Conservation (phyloP, 345 rosid species). For the Crucihimalaya himalaica region DNA sequence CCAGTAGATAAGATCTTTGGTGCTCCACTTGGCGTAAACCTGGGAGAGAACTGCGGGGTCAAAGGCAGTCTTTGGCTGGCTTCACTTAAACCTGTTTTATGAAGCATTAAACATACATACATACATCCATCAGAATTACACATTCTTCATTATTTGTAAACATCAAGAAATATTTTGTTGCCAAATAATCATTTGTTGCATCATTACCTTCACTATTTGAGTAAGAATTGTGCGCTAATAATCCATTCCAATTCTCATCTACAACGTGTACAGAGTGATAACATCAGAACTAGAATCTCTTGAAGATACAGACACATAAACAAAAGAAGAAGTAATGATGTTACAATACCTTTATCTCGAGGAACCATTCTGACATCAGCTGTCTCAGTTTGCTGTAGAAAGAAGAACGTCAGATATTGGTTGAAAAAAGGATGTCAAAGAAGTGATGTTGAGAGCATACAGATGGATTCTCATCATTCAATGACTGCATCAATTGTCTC, state of each 20-base stretch:
- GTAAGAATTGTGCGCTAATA: constrained; percentile 40
- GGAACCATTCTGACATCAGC: constrained; percentile 69
- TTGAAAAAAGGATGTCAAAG: background rate
- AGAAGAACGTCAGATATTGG: background rate
- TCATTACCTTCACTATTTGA: constrained; percentile 59
- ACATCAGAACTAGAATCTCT: background rate
- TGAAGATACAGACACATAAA: background rate
- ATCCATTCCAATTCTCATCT: constrained; percentile 61
- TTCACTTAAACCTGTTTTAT: constrained; percentile 47
- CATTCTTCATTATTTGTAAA: background rate
- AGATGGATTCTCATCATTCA: constrained; percentile 68
- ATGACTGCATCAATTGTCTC: constrained; percentile 90
- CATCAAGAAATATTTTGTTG: background rate
- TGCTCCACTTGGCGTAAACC: constrained; percentile 59
- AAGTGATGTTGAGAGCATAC: constrained; percentile 42
- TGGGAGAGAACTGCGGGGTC: constrained; percentile 65
- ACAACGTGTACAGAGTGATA: constrained; percentile 22
- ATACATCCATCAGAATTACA: background rate
- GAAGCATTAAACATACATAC: background rate
- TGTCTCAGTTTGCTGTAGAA: constrained; percentile 56
- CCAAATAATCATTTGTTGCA: background rate
- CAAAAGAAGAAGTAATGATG: background rate
- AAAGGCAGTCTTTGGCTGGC: constrained; percentile 58
- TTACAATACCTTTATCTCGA: constrained; percentile 54
- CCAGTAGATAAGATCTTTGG: constrained; percentile 65